Base-by-base conservation (phyloP, 495 filamentous ascomycete genomes). In the Umbilicaria muhlenbergii region DNA sequence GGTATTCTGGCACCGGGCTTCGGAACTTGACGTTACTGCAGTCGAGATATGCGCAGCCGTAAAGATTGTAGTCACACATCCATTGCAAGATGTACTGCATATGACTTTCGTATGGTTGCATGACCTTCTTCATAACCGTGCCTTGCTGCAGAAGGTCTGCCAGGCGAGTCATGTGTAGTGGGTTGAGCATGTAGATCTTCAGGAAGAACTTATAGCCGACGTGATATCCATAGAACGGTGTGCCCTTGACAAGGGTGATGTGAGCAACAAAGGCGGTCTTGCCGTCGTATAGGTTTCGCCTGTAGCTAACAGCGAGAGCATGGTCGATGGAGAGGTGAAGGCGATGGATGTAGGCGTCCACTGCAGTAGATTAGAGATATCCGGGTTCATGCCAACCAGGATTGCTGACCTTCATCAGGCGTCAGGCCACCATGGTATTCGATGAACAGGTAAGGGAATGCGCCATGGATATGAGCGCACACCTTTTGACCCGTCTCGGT, bases 31-130 rank as follows among this genome's bases (percentile, higher is more conserved):
- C 71, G 36, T 75, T 80, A 11, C 58, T 59, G 51, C 78, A 83
- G 39, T 80, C 72, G 57, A 98, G 78, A 54, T 85, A 94, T 24
- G 73, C 78, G 56, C 91, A 98, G 11, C 91, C 91, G 55, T 89
- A 94, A 50, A 98, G 67, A 51, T 93, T 96, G 68, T 86, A 96
- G 56, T 98, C 92, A 50, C 80, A 82, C 89, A 96, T 94, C 76
- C 92, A 96, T 64, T 95, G 92, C 1, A 88, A 71, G 8, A 94
- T 61, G 60, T 82, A 96, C 58, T 92, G 81, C 35, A 96, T 58
- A 59, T 96, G 92, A 38, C 81, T 86, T 60, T 98, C 91, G 56
- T 87, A 91, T 2, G 91, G 88, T 52, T 98, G 91, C 32, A 96
- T 77, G 10, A 72, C 66, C 37, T 69, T 75, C 52, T 82, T 80